Conservation (phyloP, 202 grass and related monocot species). For the Zizania palustris region DNA sequence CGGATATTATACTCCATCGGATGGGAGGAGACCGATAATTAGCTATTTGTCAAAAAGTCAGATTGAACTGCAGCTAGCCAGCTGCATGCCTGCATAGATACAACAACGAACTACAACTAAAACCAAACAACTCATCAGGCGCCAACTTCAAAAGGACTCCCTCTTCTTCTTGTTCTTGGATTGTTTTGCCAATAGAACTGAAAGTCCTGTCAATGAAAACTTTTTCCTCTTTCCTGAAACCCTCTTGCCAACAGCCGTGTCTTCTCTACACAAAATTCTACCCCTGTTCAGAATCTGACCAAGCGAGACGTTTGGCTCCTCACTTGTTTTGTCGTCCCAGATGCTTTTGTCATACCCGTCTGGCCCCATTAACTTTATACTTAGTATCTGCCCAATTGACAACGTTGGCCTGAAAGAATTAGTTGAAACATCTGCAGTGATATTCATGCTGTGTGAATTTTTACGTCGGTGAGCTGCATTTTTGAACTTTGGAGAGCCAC, state of each 20-base stretch:
- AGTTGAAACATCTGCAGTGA: slow-evolving; percentile 28
- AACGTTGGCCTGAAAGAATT: slow-evolving; percentile 50
- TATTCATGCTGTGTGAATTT: slow-evolving; percentile 48
- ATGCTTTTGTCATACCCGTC: slow-evolving; percentile 59
- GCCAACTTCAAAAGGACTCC: slow-evolving; percentile 38
- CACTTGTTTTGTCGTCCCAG: slow-evolving; percentile 48
- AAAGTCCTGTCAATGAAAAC: slow-evolving; percentile 61
- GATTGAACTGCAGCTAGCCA: slow-evolving; percentile 10
- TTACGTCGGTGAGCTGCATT: slow-evolving; percentile 41
- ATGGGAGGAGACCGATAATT: background rate
- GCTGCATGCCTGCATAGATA: slow-evolving; percentile 11
- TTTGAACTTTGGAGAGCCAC: slow-evolving; percentile 68
- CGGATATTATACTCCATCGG: slow-evolving; percentile 5
- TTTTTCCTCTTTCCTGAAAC: slow-evolving; percentile 72
- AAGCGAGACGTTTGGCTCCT: slow-evolving; percentile 62
- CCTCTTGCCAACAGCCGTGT: slow-evolving; percentile 19
- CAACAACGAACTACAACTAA: background rate
- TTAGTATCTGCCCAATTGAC: slow-evolving; percentile 91
- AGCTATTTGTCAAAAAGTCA: slow-evolving; percentile 4
- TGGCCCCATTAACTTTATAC: slow-evolving; percentile 75
- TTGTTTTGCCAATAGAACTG: slow-evolving; percentile 68
- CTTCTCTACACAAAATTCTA: slow-evolving; percentile 42
- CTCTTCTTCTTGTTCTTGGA: slow-evolving; percentile 79
- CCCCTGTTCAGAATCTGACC: slow-evolving; percentile 78
- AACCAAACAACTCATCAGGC: background rate